Evolutionary conservation across 2,329 filamentous ascomycete species (phyloP).

Genomic region (Botrytis tulipae): DNA sequence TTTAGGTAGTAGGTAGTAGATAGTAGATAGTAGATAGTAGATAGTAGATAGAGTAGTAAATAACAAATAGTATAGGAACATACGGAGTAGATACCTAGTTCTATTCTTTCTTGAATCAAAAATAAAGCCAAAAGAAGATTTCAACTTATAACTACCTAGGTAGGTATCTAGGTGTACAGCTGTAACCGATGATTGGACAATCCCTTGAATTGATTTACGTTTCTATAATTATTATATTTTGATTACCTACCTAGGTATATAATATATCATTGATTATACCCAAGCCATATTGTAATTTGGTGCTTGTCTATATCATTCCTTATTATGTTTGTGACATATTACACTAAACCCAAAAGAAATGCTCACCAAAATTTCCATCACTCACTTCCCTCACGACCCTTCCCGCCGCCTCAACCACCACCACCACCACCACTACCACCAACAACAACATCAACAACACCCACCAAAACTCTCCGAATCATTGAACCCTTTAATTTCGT

Average conservation of each 20-base stretch:
- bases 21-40: too few species aligned
- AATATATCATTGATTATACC: too few species aligned
- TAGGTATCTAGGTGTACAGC: too few species aligned
- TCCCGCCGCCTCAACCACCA: neutral
- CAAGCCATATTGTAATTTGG: neutral
- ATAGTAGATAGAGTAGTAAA: neutral
- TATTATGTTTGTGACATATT: neutral
- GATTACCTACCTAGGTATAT: neutral
- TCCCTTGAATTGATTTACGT: too few species aligned
- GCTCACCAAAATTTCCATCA: neutral
- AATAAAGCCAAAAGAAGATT: neutral
- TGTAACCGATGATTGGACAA: neutral
- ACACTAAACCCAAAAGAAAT: neutral
- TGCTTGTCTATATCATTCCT: neutral
- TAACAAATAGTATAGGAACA: too few species aligned
- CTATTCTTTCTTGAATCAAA: neutral
- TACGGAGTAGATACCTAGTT: neutral
- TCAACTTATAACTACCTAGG: neutral
- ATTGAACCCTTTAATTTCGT: neutral
- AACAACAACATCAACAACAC: too few species aligned
- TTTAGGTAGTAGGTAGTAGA: neutral
- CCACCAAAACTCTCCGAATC: neutral
- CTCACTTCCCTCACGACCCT: neutral
- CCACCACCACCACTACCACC: neutral
- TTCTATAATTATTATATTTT: neutral